Conservation (phyloP, 1,284 basidiomycete species). For the Cryptococcus sp. region DNA sequence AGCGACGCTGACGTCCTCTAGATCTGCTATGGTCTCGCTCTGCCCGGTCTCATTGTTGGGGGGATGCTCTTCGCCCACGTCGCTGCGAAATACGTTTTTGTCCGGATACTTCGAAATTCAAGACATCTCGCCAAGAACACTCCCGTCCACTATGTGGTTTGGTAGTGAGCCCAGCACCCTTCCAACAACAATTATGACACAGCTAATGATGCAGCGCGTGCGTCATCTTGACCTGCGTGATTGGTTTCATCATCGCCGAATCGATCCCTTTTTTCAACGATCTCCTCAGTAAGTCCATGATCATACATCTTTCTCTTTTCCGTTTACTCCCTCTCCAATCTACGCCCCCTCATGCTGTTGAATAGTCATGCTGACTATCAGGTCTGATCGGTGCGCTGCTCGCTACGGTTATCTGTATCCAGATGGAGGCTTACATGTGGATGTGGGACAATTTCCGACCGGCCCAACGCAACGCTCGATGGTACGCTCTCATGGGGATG, state of each 20-base stretch:
- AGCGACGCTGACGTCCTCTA: conserved; percentile 9
- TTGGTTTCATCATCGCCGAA: conserved; percentile 15
- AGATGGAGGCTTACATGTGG: conserved; percentile 24
- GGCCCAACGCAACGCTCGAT: conserved; percentile 8
- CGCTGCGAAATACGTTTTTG: conserved; percentile 49
- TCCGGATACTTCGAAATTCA: conserved; percentile 56
- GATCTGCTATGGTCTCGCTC: conserved; percentile 33
- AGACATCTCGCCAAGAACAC: conserved; percentile 58
- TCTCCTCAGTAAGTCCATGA: conserved; percentile 6
- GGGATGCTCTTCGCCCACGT: conserved; percentile 31
- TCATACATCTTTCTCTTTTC: too few relatives aligned
- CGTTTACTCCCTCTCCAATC: too few relatives aligned
- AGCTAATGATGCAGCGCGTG: background rate
- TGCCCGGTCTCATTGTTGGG: conserved; percentile 33
- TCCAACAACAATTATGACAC: too few relatives aligned
- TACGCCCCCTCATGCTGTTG: too few relatives aligned
- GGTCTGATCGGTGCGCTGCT: conserved; percentile 22
- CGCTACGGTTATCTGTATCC: conserved; percentile 10
- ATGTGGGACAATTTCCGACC: conserved; percentile 21
- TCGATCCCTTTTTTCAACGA: conserved; percentile 18
- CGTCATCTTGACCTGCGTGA: conserved; percentile 1
- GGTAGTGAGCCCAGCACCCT: conserved; percentile 47
- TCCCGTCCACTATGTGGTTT: conserved; percentile 54
- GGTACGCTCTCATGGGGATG: conserved; percentile 14
- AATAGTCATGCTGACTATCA: too few relatives aligned